Evolutionary conservation across 2,329 filamentous ascomycete species (phyloP), one percentile per base, ranked within the genome.

Genomic region (Apiospora arundinis): DNA sequence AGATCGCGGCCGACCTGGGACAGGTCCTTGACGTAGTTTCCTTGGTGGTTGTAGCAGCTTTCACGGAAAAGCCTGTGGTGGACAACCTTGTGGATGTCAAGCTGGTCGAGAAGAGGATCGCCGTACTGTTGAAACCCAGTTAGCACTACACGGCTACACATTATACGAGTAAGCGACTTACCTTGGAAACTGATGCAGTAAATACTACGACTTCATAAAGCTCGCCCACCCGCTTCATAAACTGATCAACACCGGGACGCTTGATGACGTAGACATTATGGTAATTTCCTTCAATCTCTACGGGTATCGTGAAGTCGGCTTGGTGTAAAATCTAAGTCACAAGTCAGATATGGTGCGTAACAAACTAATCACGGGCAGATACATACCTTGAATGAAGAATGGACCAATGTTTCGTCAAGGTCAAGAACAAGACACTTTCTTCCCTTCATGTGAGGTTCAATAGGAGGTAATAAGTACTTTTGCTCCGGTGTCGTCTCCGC

Each of bases 251-350:
- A 70, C 96, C 96, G n/a, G 96, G 96, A 78, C 96, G 91, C 85
- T 99, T 99, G 82, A 99, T 99, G 75, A 99, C 96, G 81, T 99
- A 99, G 70, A 99, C 97, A 79, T 99, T 99, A 84, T 99, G 96
- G 80, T 97, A 98, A 82, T 97, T 97, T 71, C 96, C 96, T 85
- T 99, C 96, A 74, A 99, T 99, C 80, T 99, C 96, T 42, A 99
- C 96, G 0, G 96, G 96, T 80, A 99, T 98, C 7, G 96, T 99
- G 80, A 99, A 98, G 83, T 99, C 96, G 72, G 96, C 96, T 86
- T 98, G 95, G 79, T 98, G 95, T 65, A 99, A 88, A 76, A 98
- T 96, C 95, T 98, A 79, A 14, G 5, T 8, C n/a, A 40, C 28
- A 32, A 32, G 42, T 67, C 11, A 67, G 65, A 70, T 37, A 25